Evolutionary conservation across 2,329 filamentous ascomycete genomes (phyloP), one percentile per base, ranked within the genome.

Genomic region (Sclerotinia trifoliorum): DNA sequence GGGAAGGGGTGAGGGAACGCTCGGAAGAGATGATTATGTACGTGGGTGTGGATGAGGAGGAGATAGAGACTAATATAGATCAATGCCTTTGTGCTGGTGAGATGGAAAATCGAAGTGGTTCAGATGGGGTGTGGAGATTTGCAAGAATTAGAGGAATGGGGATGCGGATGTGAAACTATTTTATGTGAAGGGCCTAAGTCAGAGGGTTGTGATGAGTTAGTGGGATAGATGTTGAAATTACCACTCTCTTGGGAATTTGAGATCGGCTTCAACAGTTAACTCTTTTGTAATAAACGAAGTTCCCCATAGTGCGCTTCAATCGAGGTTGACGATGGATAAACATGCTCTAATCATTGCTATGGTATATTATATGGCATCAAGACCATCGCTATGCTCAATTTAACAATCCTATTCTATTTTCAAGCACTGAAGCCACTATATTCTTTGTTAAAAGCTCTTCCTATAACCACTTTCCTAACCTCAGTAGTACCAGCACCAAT

Each of bases 401-500:
- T 24, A 26, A 39, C 8, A 49, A 51, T 24, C 21, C 4, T 13
- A 26, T 35, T 19, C 32, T 24, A 39, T 39, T 19, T 51, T 8
- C n/a, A 66, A 26, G 44, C 49, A 46, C 44, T 65, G 26, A 71
- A 74, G 35, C 71, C 73, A 49, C 70, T 72, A 65, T 77, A 77
- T 62, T 77, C 75, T 60, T 76, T 77, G 61, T 77, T 77, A 63
- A 77, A 77, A 1, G 73, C 74, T 62, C 75, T 72, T 39, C 95
- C 94, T 77, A 99, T 97, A 5, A 99, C 93, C 88, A 98, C 96
- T 72, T 94, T 85, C 73, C 95, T 85, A 63, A 99, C 90, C 81
- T 99, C 95, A 70, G 93, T 97, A 4, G 95, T 98, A 7, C 95
- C 95, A 6, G 95, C 95, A 1, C 95, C 95, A 78, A 99, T 98